These are phyloP conservation scores for Microdochium paspali DNA, from an alignment of 2,329 filamentous ascomycete genomes.

Conservation along the genomic window DNA sequence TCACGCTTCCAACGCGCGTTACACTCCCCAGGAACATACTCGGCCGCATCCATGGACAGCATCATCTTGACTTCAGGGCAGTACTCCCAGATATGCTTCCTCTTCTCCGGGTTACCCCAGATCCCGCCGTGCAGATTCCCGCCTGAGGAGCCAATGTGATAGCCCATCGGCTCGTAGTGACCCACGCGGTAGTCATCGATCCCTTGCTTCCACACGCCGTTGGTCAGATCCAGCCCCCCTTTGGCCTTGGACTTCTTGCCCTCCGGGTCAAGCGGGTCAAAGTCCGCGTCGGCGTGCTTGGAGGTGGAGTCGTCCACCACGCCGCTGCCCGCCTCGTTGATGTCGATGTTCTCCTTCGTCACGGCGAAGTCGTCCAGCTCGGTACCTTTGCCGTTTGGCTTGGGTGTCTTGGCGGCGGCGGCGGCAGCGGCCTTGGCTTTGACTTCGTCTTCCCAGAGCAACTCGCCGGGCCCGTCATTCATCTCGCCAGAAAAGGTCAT, in stretches of 20 bases:
- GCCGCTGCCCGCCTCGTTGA: background rate
- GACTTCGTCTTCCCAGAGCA: constrained; percentile 12
- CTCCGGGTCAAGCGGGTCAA: background rate
- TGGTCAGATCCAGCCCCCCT: background rate
- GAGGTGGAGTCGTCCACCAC: background rate
- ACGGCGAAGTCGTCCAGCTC: background rate
- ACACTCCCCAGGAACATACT: constrained; percentile 39
- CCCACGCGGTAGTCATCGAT: constrained; percentile 42
- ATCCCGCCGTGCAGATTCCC: constrained; percentile 31
- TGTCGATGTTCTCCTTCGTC: background rate
- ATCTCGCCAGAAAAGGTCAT: constrained; percentile 42
- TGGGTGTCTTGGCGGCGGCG: constrained; percentile 20
- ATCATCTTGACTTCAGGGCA: constrained; percentile 52
- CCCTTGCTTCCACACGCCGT: constrained; percentile 13
- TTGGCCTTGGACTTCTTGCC: background rate
- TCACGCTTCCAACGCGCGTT: constrained; percentile 34
- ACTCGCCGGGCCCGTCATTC: constrained; percentile 23
- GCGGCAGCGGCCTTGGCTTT: constrained; percentile 13
- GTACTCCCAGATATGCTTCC: constrained; percentile 44
- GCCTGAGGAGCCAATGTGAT: constrained; percentile 43
- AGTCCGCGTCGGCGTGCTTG: background rate
- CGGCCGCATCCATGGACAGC: constrained; percentile 42
- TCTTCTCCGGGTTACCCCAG: constrained; percentile 36
- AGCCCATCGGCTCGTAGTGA: constrained; percentile 49
- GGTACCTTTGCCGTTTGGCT: constrained; percentile 12